These are phyloP conservation scores for Tolypocladium guangdongense DNA, from an alignment of 2,329 filamentous ascomycete species.

Conservation along the genomic window DNA sequence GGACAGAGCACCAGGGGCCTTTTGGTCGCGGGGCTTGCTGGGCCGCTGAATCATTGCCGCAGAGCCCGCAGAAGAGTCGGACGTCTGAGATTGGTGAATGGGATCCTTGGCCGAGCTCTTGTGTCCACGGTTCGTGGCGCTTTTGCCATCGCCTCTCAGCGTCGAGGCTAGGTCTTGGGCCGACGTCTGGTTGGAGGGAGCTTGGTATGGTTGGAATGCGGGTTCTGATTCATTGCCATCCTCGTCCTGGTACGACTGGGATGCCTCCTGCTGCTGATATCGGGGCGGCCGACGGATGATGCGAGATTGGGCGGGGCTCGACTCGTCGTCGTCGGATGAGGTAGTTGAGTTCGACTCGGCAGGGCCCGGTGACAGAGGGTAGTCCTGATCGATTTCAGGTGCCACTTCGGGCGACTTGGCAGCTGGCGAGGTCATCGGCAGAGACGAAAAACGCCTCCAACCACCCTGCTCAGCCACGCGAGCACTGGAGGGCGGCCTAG, in stretches of 20 bases:
- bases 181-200: slow-evolving; percentile 20
- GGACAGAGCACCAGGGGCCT: slow-evolving; percentile 36
- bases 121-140: slow-evolving; percentile 18
- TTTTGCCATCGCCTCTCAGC: slow-evolving; percentile 33
- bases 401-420: slow-evolving; percentile 12
- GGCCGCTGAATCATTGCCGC: slow-evolving; percentile 26
- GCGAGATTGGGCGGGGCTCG: slow-evolving; percentile 44
- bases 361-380: slow-evolving; percentile 21
- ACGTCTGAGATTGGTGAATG: slow-evolving; percentile 41
- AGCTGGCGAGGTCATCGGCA: slow-evolving; percentile 24
- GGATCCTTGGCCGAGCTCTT: slow-evolving; percentile 20
- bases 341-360: slow-evolving; percentile 25
- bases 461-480: slow-evolving; percentile 15
- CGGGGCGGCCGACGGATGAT: slow-evolving; percentile 50
- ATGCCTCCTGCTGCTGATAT: slow-evolving; percentile 29
- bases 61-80: slow-evolving; percentile 52
- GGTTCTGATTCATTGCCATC: slow-evolving; percentile 47
- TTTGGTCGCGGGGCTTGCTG: slow-evolving; percentile 19
- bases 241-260: slow-evolving; percentile 32
- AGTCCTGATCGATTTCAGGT: slow-evolving; percentile 9
- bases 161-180: slow-evolving; percentile 41
- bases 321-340: slow-evolving; percentile 37
- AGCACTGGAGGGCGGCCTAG: slow-evolving; percentile 9
- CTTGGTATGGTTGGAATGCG: slow-evolving; percentile 40
- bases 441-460: slow-evolving; percentile 32